Base-by-base conservation (phyloP, 371 early-diverging fungal genomes). In the Lichtheimia ornata region DNA sequence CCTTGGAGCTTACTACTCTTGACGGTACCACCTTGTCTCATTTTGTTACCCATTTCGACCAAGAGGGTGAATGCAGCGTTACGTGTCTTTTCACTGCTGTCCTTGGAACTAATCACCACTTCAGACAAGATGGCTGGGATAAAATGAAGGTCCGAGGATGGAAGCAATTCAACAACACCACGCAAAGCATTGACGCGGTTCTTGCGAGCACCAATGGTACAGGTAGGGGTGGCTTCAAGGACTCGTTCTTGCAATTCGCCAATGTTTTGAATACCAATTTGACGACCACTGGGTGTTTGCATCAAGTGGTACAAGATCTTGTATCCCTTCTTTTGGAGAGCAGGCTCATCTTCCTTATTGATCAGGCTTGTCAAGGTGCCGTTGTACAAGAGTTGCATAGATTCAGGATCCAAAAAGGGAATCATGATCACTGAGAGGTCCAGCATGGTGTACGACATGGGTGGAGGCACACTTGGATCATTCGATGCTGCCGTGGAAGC, bases 261-360 rank as follows among this genome's bases (percentile, higher is more conserved):
- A 40, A 85, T 58, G 44, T 83, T 67, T 24, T 65, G 64, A 72
- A 53, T 18, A n/a, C 81, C 63, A 0, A 82, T 78, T 56, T 73
- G 66, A 9, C 72, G 74, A 7, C 86, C 86, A 50, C 69, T 76
- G 11, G 77, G 68, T 13, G 63, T 67, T 18, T 67, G 73, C 47
- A 90, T 72, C 66, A 93, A 72, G 35, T 87, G 84, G 60, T 82
- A 76, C 18, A 97, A 80, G 5, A 91, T 83, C 81, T 94, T 93
- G 84, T 98, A 97, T 0, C 92, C 92, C 76, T 94, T 95, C 87
- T 98, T 98, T 72, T 96, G 97, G 20, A 96, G 72, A 2, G 85
- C 79, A 0, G 88, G 73, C 56, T 95, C 94, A 9, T 83, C 81
- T 62, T 87, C 87, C 54, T 87, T 83, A 52, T 71, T 72, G 15